Evolutionary conservation across 2,329 filamentous ascomycete genomes (phyloP).

Genomic region (Fusarium sp.): DNA sequence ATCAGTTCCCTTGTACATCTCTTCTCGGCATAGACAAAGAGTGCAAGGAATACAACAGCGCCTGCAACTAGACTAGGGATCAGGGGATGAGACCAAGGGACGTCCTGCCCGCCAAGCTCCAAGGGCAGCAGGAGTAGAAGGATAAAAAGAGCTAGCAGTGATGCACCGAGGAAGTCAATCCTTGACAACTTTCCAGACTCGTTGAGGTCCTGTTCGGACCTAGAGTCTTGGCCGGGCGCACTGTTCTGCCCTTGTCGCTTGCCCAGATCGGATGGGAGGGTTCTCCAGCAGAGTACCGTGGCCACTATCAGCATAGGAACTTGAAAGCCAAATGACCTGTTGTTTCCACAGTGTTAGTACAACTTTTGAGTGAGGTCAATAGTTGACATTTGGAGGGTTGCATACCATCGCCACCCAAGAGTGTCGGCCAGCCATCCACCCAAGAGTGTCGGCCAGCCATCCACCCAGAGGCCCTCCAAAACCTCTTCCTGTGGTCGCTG

Average conservation of each 20-base stretch:
- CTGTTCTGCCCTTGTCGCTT: slow-evolving; percentile 53
- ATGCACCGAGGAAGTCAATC: slow-evolving; percentile 68
- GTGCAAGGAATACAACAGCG: slow-evolving; percentile 55
- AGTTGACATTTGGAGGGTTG: neutral
- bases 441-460: slow-evolving; percentile 69
- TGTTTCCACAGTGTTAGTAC: neutral
- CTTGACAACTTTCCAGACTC: slow-evolving; percentile 25
- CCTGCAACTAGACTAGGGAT: slow-evolving; percentile 55
- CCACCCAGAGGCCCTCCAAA: slow-evolving; percentile 69
- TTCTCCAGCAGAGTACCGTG: neutral
- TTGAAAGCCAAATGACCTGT: slow-evolving; percentile 61
- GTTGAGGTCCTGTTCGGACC: neutral
- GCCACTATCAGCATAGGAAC: neutral
- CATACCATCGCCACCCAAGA: slow-evolving; percentile 71
- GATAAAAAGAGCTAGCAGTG: slow-evolving; percentile 67
- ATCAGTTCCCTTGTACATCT: slow-evolving; percentile 66
- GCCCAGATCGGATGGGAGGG: slow-evolving; percentile 55
- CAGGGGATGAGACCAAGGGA: slow-evolving; percentile 63
- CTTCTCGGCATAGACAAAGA: slow-evolving; percentile 62
- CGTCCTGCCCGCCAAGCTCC: slow-evolving; percentile 66
- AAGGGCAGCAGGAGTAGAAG: slow-evolving; percentile 66
- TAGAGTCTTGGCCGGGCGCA: no score
- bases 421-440: slow-evolving; percentile 72
- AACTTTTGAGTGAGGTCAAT: rapidly evolving
- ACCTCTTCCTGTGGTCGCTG: slow-evolving; percentile 64